A percentile compares a stretch with the other conserved stretches of the same genome.
phyloP scores from a whole-genome alignment of 1,284 basidiomycete genomes.

The Tetrapyrgos nigripes region DNA sequence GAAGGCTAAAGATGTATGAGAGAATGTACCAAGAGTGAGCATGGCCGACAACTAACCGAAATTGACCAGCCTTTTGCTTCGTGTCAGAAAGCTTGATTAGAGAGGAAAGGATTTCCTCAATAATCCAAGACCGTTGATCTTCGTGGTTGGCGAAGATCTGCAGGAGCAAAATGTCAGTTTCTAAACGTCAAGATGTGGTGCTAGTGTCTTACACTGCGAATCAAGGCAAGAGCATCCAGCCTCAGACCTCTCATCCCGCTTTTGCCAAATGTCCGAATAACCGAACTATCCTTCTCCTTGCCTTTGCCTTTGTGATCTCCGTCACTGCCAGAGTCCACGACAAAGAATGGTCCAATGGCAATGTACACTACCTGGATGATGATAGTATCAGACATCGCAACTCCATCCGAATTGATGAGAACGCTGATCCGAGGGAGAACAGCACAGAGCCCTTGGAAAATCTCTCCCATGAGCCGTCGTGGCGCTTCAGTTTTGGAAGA shows the following conservation, averaged over 20 bases:
- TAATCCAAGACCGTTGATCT: constrained; percentile 92
- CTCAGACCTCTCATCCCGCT: constrained; percentile 84
- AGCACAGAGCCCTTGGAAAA: constrained; percentile 71
- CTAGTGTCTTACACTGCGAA: constrained; percentile 74
- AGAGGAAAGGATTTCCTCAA: constrained; percentile 92
- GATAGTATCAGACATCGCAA: constrained; percentile 86
- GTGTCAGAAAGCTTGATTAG: constrained; percentile 90
- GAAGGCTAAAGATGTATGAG: constrained; percentile 52
- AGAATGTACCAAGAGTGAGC: background rate
- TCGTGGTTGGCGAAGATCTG: constrained; percentile 91
- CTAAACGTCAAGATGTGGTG: background rate
- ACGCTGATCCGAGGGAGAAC: constrained; percentile 73
- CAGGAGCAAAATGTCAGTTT: constrained; percentile 10
- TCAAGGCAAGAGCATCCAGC: constrained; percentile 81
- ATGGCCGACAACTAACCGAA: constrained; percentile 66
- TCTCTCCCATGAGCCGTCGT: constrained; percentile 64
- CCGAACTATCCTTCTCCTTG: constrained; percentile 53
- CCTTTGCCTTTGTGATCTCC: background rate
- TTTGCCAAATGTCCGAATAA: constrained; percentile 67
- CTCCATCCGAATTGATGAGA: constrained; percentile 68
- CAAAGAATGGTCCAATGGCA: constrained; percentile 92
- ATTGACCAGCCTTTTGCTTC: constrained; percentile 87
- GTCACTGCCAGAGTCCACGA: constrained; percentile 33
- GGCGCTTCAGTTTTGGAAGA: constrained; percentile 26
- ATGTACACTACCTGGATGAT: constrained; percentile 93